Base-by-base conservation (phyloP, 768 basidiomycete species). In the Suillus weaverae region DNA sequence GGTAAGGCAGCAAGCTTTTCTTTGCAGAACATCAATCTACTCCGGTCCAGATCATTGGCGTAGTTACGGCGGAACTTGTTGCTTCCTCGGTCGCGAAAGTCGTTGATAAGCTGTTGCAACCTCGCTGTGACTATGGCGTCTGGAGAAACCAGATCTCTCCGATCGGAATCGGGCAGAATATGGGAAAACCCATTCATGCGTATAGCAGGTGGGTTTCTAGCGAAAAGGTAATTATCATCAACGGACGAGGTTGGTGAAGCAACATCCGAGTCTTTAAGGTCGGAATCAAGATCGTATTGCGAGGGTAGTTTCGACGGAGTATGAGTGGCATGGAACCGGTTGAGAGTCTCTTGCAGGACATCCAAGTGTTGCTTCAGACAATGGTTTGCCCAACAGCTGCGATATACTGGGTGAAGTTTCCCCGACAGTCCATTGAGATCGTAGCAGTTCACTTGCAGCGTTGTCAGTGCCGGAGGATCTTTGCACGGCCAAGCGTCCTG, bases 61-160 rank as follows among this genome's bases (percentile, higher is more conserved):
- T 72, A 74, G 8, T 64, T 54, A 18, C 4, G 62, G 16, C 69
- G 62, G 35, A 74, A 67, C 32, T 62, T 5, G 13, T 57, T 62
- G 11, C 36, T 46, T 26, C 65, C 26, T 2, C 54, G 64, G 1
- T 20, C 36, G 18, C 61, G 46, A 4, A 64, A 57, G 0, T 46
- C 44, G 3, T 50, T 5, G n/a, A 72, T 61, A 1, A 73, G 54
- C 30, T 38, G 60, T 18, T 53, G 46, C 32, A 73, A 48, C 8
- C 51, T 33, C 5, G 13, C 35, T 14, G 41, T 22, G 50, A 22
- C 6, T 8, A 63, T 32, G 11, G 10, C 35, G 0, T 46, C 50
- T 5, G 53, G 5, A 32, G 60, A 50, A 20, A 33, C 18, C 32
- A 53, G 33, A 33, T 20, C 9, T 20, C 1, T 55, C 35, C 3